phyloP scores from a whole-genome alignment of 2,329 filamentous ascomycete genomes.

The Aspergillus quadricinctus region DNA sequence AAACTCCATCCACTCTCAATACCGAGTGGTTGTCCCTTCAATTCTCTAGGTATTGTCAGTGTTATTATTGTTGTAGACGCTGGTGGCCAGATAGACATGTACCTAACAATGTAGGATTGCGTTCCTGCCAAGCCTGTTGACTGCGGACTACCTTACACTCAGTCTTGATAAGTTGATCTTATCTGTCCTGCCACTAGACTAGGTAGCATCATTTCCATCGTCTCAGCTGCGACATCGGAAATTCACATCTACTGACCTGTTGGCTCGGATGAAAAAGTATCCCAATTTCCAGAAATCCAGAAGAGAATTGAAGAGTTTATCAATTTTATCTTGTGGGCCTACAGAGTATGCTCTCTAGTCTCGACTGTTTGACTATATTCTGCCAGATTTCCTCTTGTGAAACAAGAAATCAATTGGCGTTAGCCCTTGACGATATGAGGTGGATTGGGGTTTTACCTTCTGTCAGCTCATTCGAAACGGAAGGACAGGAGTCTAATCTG shows the following conservation, averaged over 20 bases:
- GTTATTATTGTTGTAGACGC: neutral
- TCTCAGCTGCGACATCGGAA: neutral
- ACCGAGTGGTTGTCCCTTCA: too few species aligned
- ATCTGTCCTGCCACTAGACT: neutral
- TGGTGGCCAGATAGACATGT: neutral
- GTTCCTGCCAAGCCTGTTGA: neutral
- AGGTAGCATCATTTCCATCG: too few species aligned
- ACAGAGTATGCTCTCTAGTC: neutral
- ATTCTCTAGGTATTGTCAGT: neutral
- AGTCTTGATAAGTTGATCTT: neutral
- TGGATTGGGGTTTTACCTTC: too few species aligned
- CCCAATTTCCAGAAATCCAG: neutral
- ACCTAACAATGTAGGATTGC: neutral
- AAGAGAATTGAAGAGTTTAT: slow-evolving; percentile 8
- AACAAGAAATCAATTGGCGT: neutral
- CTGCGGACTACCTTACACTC: too few species aligned
- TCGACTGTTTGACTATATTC: slow-evolving; percentile 3
- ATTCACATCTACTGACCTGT: neutral
- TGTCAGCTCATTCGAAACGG: too few species aligned
- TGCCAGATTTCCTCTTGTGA: neutral
- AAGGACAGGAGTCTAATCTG: too few species aligned
- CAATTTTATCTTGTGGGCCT: slow-evolving; percentile 24
- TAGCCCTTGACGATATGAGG: neutral
- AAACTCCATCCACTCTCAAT: too few species aligned
- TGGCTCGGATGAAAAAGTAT: neutral